phyloP scores from a whole-genome alignment of 1,284 basidiomycete species.

The Phlebopus sp. region DNA sequence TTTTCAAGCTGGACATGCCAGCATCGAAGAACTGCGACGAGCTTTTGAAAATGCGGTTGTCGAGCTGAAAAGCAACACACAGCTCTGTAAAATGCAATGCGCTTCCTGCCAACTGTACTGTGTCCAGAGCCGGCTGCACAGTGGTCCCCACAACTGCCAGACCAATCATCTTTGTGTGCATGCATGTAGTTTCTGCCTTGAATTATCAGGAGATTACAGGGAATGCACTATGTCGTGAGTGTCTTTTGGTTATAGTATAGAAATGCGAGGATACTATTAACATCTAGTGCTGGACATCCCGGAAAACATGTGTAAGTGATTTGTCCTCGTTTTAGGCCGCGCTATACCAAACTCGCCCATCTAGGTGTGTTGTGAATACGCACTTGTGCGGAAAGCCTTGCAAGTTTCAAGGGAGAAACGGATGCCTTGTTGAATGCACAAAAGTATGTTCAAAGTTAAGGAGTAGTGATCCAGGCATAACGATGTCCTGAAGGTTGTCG shows the following conservation, averaged over 20 bases:
- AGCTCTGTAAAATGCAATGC: slow-evolving; percentile 50
- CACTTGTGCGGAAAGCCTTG: slow-evolving; percentile 55
- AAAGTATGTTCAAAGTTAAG: slow-evolving; percentile 38
- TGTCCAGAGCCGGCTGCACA: slow-evolving; percentile 43
- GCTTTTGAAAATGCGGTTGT: slow-evolving; percentile 40
- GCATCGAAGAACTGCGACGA: slow-evolving; percentile 46
- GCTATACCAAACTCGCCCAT: background rate
- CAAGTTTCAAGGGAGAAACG: slow-evolving; percentile 39
- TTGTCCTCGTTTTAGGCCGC: no score
- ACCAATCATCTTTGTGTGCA: slow-evolving; percentile 46
- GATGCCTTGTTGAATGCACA: slow-evolving; percentile 48
- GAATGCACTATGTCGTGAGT: slow-evolving; percentile 47
- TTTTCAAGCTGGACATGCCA: slow-evolving; percentile 43
- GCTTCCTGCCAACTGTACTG: slow-evolving; percentile 47
- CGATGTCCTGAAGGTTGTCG: slow-evolving; percentile 34
- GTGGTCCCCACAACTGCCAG: slow-evolving; percentile 45
- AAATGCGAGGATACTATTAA: background rate
- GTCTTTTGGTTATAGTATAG: background rate
- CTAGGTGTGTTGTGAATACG: slow-evolving; percentile 45
- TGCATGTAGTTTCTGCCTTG: slow-evolving; percentile 42
- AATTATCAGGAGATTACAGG: slow-evolving; percentile 29
- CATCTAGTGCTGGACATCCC: slow-evolving; percentile 51
- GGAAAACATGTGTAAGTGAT: slow-evolving; percentile 48
- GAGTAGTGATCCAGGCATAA: slow-evolving; percentile 1
- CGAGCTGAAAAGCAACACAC: slow-evolving; percentile 43